phyloP scores from a whole-genome alignment of 129 eudicot genomes.

The Solidago caesia region DNA sequence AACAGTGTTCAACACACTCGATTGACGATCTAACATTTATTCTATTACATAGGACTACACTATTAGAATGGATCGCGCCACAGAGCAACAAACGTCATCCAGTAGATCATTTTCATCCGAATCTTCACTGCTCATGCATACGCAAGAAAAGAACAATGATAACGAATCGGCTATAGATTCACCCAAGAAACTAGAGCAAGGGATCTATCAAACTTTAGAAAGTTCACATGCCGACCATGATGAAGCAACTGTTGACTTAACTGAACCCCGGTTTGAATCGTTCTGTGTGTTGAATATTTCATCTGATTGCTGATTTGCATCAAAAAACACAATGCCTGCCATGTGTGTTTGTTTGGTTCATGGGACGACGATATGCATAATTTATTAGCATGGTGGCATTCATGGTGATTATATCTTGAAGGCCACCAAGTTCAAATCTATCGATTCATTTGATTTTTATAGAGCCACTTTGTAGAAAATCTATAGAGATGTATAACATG shows the following conservation, averaged over 20 bases:
- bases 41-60: constrained; percentile 31
- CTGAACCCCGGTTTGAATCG: constrained; percentile 74
- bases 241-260: constrained; percentile 53
- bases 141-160: constrained; percentile 23
- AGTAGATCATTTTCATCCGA: constrained; percentile 40
- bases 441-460: constrained; percentile 17
- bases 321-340: constrained; percentile 9
- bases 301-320: constrained; percentile 18
- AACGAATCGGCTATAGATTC: constrained; percentile 24
- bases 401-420: constrained; percentile 7
- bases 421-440: constrained; percentile 12
- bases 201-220: constrained; percentile 33
- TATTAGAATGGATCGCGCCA: constrained; percentile 35
- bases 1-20: not conserved
- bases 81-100: constrained; percentile 42
- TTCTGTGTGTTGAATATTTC: constrained; percentile 52
- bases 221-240: constrained; percentile 38
- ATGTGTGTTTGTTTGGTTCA: constrained; percentile 10
- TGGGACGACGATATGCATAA: constrained; percentile 14
- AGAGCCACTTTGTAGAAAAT: constrained; percentile 4
- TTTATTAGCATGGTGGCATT: constrained; percentile 22
- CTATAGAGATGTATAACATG: constrained; percentile 19
- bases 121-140: constrained; percentile 34
- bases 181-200: constrained; percentile 28
- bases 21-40: not conserved